Evolutionary conservation across 306 rosid genomes (phyloP).

Genomic region (Rosa multiflora): DNA sequence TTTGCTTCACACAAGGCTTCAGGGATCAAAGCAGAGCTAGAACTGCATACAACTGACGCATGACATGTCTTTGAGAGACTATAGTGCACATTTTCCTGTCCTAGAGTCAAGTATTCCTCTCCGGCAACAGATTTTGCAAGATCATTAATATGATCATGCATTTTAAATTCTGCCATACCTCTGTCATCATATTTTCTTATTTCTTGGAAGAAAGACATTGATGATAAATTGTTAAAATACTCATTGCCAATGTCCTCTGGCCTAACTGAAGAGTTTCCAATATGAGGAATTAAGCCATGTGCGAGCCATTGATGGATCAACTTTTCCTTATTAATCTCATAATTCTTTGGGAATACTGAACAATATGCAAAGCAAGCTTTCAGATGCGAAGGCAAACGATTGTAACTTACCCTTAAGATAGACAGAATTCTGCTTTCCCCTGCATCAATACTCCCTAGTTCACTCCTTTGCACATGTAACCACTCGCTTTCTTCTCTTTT

Average conservation of each 20-base stretch:
- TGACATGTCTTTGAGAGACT: constrained; percentile 21
- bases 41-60: constrained; percentile 25
- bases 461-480: constrained; percentile 21
- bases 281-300: constrained; percentile 22
- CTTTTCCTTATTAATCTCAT: constrained; percentile 28
- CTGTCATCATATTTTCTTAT: not conserved
- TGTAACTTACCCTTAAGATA: constrained; percentile 26
- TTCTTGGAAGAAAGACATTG: constrained; percentile 35
- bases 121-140: constrained; percentile 24
- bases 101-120: constrained; percentile 25
- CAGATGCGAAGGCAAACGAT: constrained; percentile 19
- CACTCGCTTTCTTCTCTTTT: constrained; percentile 35
- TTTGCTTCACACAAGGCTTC: constrained; percentile 21
- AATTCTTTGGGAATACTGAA: constrained; percentile 30
- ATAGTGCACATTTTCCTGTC: not conserved
- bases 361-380: constrained; percentile 32
- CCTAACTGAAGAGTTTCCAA: not conserved
- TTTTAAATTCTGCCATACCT: constrained; percentile 15
- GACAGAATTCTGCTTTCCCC: constrained; percentile 27
- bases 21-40: constrained; percentile 6
- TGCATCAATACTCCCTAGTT: constrained; percentile 17
- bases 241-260: constrained; percentile 26
- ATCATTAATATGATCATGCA: constrained; percentile 32
- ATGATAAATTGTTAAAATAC: constrained; percentile 25
- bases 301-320: constrained; percentile 36